Base-by-base conservation (phyloP, 129 eudicot genomes). In the Apium graveolens region DNA sequence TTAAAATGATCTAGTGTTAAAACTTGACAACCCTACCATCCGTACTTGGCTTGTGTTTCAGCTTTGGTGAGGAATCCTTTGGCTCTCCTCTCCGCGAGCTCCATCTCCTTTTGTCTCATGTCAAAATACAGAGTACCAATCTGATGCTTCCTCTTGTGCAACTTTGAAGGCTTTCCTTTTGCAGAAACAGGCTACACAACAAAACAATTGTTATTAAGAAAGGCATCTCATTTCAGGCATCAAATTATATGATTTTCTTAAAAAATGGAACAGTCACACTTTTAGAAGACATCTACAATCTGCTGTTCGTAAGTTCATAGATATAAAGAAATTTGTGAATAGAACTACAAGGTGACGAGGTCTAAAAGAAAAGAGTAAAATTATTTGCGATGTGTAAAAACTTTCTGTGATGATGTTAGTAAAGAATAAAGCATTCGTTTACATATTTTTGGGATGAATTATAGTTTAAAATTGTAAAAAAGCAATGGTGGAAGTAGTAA, bases 101-200 rank as follows among this genome's bases (percentile, higher is more conserved):
- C 97, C 87, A 72, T 85, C 82, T 91, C 96, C 80, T 90, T 91
- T 78, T 90, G 89, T 82, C 51, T 90, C 97, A 91, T 86, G 78
- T 95, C 98, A 34, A 82, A 91, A 82, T 85, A 91, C 68, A 95
- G 82, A 13, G 97, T 78, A 72, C 97, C 92, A 38, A 95, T 95
- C 80, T 91, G 98, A 87, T 95, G 98, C 89, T 91, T 95, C 86
- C 97, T 85, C 86, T 95, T 95, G 83, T 90, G 96, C 84, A 95
- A 80, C 89, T 95, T 95, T 16, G 98, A 27, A 21, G 96, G 96
- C 79, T 90, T 91, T 69, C 98, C 98, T 81, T 93, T 91, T 3
- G 86, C 63, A 73, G 98, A 85, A 83, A 90, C 86, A 39, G 97
- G 91, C 98, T 93, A 81, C 83, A 85, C 55, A 16, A 42, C 24